phyloP scores from a whole-genome alignment of 2,329 filamentous ascomycete species.

The Neurospora sp. region DNA sequence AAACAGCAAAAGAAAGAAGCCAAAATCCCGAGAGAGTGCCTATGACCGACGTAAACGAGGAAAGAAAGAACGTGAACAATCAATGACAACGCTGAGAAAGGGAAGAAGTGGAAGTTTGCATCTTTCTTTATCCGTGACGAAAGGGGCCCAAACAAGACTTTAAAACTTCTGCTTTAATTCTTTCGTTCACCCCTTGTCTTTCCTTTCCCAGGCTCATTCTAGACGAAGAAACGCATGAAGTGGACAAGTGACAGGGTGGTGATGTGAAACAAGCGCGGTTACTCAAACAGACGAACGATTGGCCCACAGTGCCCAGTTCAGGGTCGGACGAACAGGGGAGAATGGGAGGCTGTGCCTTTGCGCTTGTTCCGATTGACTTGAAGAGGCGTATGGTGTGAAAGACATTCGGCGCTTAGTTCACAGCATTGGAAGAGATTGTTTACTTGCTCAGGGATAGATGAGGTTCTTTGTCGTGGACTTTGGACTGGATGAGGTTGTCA shows the following conservation, averaged over 20 bases:
- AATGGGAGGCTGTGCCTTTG: background rate
- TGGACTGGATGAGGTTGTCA: background rate
- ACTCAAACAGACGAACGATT: background rate
- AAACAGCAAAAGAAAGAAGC: background rate
- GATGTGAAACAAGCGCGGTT: background rate
- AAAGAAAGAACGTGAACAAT: background rate
- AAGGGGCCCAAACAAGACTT: background rate
- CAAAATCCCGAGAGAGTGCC: fast-evolving
- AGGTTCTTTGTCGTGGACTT: background rate
- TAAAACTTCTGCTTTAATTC: background rate
- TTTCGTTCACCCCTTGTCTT: background rate
- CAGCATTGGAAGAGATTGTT: background rate
- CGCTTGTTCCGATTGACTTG: background rate
- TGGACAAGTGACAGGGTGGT: background rate
- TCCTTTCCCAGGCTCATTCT: background rate
- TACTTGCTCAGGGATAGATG: background rate
- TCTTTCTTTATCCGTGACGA: background rate
- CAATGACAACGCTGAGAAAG: background rate
- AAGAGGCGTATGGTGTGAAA: background rate
- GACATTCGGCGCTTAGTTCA: background rate
- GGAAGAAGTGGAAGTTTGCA: background rate
- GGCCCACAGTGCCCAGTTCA: background rate
- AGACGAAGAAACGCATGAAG: background rate
- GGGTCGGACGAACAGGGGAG: background rate
- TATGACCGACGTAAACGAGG: background rate